These are phyloP conservation scores for Alternaria triticimaculans DNA, from an alignment of 2,329 filamentous ascomycete genomes.

Conservation along the genomic window DNA sequence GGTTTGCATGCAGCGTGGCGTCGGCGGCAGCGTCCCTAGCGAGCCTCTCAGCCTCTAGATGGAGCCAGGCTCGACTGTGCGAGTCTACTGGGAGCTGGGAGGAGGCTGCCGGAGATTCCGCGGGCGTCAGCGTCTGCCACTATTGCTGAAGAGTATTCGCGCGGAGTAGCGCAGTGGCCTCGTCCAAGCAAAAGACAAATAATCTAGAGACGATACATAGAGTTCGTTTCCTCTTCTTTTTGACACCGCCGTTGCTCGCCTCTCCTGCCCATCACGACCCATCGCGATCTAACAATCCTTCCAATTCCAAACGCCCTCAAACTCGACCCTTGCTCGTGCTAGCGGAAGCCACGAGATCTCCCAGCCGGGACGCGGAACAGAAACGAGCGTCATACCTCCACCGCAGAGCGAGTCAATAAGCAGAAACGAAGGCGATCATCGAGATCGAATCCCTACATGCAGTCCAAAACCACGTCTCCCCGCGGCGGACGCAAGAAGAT, in stretches of 20 bases:
- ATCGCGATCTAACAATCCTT: neutral
- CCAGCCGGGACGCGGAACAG: constrained; percentile 28
- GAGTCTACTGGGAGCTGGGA: constrained; percentile 14
- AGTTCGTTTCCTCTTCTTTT: neutral
- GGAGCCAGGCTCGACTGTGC: constrained; percentile 10
- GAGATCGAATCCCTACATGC: constrained; percentile 17
- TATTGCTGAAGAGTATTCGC: constrained; percentile 21
- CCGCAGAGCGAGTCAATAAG: constrained; percentile 10
- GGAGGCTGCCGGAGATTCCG: constrained; percentile 25
- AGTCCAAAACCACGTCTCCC: constrained; percentile 23
- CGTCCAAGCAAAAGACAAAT: constrained; percentile 12
- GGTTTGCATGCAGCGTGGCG: constrained; percentile 21
- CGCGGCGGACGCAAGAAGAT: constrained; percentile 28
- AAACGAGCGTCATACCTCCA: constrained; percentile 38
- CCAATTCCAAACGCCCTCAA: neutral
- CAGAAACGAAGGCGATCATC: constrained; percentile 6
- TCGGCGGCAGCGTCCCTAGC: constrained; percentile 15
- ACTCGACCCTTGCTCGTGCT: constrained; percentile 11
- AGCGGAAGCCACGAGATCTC: constrained; percentile 27
- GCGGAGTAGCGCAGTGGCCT: constrained; percentile 23
- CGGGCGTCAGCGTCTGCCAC: constrained; percentile 20
- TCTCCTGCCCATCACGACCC: constrained; percentile 2
- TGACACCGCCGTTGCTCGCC: neutral
- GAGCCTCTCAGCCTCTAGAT: constrained; percentile 21
- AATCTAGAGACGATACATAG: neutral